Conservation (phyloP, 2,329 filamentous ascomycete species). For the Bimuria novae-zelandiae region DNA sequence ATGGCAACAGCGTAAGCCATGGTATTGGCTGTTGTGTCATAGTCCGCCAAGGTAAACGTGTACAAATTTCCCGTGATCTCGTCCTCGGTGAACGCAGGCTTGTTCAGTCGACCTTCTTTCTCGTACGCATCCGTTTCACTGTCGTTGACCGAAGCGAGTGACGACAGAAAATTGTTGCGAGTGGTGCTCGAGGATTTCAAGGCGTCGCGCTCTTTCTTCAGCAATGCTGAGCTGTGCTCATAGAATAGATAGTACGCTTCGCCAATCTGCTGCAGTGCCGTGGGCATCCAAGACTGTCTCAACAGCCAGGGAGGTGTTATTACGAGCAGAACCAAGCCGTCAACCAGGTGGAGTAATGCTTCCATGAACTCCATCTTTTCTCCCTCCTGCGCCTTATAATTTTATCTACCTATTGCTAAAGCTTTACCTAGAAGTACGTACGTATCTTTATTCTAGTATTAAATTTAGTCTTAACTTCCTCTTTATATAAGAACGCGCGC, state of each 20-base stretch:
- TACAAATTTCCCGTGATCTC: slow-evolving; percentile 29
- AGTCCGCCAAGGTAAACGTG: slow-evolving; percentile 25
- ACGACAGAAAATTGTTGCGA: neutral
- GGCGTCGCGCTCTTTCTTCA: neutral
- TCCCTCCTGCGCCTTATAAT: neutral
- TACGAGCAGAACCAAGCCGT: neutral
- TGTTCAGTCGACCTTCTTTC: neutral
- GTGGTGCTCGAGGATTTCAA: neutral
- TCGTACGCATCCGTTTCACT: neutral
- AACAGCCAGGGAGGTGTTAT: neutral
- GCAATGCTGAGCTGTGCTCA: neutral
- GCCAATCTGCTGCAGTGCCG: neutral
- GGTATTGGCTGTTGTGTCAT: slow-evolving; percentile 49
- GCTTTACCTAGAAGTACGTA: no score
- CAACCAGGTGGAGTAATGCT: neutral
- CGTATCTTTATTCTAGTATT: no score
- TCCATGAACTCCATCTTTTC: slow-evolving; percentile 5
- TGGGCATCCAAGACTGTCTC: slow-evolving; percentile 2
- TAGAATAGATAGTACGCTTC: slow-evolving; percentile 5
- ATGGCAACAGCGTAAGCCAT: slow-evolving; percentile 54
- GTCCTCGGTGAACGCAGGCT: slow-evolving; percentile 12
- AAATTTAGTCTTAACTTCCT: no score
- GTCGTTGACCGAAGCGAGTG: slow-evolving; percentile 7
- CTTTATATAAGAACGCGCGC: no score
- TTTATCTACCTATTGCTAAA: no score